A percentile compares a stretch with the other conserved stretches of the same genome.
phyloP scores from a whole-genome alignment of 2,329 filamentous ascomycete genomes.

The Epichloe scottii region DNA sequence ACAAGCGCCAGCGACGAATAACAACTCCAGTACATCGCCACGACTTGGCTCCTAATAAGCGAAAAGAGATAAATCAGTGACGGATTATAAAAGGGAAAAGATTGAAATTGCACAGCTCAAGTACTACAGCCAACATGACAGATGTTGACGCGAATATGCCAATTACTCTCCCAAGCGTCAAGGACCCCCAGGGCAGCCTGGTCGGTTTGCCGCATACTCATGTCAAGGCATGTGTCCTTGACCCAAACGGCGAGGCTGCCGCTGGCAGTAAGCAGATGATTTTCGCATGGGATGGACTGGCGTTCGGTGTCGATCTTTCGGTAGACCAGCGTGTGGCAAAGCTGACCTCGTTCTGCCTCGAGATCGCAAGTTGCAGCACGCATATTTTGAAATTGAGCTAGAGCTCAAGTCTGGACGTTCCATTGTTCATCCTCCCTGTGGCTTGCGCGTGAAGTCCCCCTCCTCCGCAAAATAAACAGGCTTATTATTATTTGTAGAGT shows the following conservation, averaged over 20 bases:
- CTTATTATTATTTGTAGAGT: no score
- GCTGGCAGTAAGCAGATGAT: neutral
- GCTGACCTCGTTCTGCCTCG: neutral
- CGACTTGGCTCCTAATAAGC: conserved; percentile 4
- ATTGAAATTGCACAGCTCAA: neutral
- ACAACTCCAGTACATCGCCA: conserved; percentile 7
- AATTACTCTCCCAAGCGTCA: neutral
- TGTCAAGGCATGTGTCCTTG: neutral
- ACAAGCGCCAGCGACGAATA: conserved; percentile 10
- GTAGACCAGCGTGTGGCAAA: neutral
- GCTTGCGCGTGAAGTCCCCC: neutral
- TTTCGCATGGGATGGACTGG: neutral
- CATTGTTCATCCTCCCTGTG: neutral
- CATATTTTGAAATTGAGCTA: no score
- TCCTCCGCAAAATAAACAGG: no score
- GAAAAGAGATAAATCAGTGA: neutral
- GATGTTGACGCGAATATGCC: neutral
- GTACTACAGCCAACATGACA: neutral
- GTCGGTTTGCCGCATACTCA: neutral
- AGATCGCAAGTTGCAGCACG: neutral
- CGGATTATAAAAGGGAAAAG: neutral
- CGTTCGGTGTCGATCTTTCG: neutral
- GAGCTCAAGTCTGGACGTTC: no score
- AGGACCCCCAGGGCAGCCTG: neutral
- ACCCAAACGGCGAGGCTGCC: neutral